Base-by-base conservation (phyloP, 352 stramenopile genomes). In the Nothophytophthora sp. region DNA sequence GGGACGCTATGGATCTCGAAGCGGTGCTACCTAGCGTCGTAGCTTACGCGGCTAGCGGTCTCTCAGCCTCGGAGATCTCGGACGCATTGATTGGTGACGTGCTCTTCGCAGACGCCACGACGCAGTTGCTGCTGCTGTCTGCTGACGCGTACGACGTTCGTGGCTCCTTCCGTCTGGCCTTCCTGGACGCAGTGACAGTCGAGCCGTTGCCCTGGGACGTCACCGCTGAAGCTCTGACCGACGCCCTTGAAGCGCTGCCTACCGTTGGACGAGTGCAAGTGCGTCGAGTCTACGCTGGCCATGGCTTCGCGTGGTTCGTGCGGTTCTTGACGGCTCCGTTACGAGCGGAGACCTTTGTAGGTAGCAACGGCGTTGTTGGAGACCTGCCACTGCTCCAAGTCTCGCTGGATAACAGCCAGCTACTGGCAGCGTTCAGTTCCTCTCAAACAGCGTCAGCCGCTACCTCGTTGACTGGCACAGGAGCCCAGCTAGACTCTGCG, bases 41-140 rank as follows among this genome's bases (percentile, higher is more conserved):
- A n/a, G 19, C 30, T 20, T 35, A 24, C 15, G 25, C 66, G 4
- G 13, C 29, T 2, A 44, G 19, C 19, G 32, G 35, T 9, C 18
- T 45, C n/a, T 39, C 46, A 1, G 61, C 55, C 16, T 37, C 49
- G 18, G 34, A 10, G 1, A 70, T 70, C 36, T 52, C 61, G 22
- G 35, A 44, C 0, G 36, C 57, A 6, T 59, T 85, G 8, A 71
- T 64, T 13, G 61, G 82, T 24, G 36, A 82, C 6, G 64, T 96
- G 0, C 55, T 98, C 12, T 99, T 97, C 61, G 78, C 76, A 8
- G 55, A 52, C 19, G 55, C 90, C 28, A 93, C 96, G 27, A 86
- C 97, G 0, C 94, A 98, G 70, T 73, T 91, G 16, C 69, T 99
- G 4, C 69, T 90, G 29, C 73, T 97, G 2, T 88, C 79, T 2